These are phyloP conservation scores for Adansonia rubrostipa DNA, from an alignment of 441 rosid genomes.

Conservation along the genomic window DNA sequence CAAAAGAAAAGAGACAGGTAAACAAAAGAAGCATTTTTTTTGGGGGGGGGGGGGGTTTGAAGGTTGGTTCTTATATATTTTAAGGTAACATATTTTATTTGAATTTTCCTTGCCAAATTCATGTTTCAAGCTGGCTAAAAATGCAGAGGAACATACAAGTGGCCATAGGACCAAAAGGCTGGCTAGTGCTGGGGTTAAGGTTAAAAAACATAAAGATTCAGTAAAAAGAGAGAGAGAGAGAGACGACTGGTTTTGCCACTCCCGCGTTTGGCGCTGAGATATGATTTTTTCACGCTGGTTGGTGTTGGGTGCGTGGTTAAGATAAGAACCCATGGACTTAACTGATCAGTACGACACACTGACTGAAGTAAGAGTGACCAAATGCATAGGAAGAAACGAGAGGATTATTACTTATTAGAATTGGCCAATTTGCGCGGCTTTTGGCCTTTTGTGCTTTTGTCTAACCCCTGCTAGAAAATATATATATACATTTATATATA, in stretches of 20 bases:
- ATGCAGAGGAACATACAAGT: background rate
- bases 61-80: background rate
- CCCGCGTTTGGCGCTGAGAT: slow-evolving; percentile 36
- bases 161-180: background rate
- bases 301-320: background rate
- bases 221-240: background rate
- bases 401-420: background rate
- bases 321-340: background rate
- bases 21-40: background rate
- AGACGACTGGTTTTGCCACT: background rate
- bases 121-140: background rate
- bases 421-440: slow-evolving; percentile 27
- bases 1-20: background rate
- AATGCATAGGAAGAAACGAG: background rate
- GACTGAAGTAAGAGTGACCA: background rate
- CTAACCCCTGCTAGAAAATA: slow-evolving; percentile 23
- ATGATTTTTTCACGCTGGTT: background rate
- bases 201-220: background rate
- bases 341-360: slow-evolving; percentile 23
- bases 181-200: background rate
- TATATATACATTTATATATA: too few species aligned
- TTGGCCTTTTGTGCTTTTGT: slow-evolving; percentile 51
- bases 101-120: background rate
- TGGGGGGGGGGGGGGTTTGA: too few species aligned
- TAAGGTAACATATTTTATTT: background rate